Base-by-base conservation (phyloP, 768 basidiomycete genomes). In the Serendipita indica region DNA sequence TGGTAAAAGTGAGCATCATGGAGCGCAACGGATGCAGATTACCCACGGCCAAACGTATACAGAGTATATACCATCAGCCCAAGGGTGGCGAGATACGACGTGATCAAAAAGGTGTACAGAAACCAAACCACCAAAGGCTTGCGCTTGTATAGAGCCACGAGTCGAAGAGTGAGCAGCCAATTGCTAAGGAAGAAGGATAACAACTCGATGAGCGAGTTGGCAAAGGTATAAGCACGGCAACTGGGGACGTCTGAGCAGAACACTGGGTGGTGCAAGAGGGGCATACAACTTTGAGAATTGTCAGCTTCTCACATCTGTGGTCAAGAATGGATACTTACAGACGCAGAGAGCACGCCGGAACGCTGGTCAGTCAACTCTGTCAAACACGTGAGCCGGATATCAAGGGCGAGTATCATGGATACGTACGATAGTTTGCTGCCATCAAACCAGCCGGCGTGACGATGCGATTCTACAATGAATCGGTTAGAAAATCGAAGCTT, bases 61-160 rank as follows among this genome's bases (percentile, higher is more conserved):
- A 54, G 30, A 7, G 49, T 54, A 10, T 32, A 54, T 16, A 54
- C 22, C 20, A 54, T 32, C 20, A 54, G 30, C 7, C 3, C 10
- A 10, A 28, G 20, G 7, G 49, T 32, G 49, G n/a, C 30, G 16
- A 54, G n/a, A 27, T 54, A 54, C 20, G 49, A 54, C 7, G 30
- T 2, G 49, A 54, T 32, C 7, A 54, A 28, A n/a, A 54, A 54
- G 3, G 49, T 54, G 49, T 54, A 54, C 10, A 54, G 30, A 28
- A 54, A 54, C 49, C 49, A 54, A 7, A 10, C 20, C 3, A 54
- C 20, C 20, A 3, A 30, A 16, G 7, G 20, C 16, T 54, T 54
- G 10, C 49, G 49, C 22, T 54, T 54, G 49, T 54, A 54, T 10
- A 54, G 49, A 10, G 49, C 49, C 20, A 54, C 49, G 20, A 54